Evolutionary conservation across 805 yeast species (phyloP).

Genomic region (Sporopachydermia lactativora): DNA sequence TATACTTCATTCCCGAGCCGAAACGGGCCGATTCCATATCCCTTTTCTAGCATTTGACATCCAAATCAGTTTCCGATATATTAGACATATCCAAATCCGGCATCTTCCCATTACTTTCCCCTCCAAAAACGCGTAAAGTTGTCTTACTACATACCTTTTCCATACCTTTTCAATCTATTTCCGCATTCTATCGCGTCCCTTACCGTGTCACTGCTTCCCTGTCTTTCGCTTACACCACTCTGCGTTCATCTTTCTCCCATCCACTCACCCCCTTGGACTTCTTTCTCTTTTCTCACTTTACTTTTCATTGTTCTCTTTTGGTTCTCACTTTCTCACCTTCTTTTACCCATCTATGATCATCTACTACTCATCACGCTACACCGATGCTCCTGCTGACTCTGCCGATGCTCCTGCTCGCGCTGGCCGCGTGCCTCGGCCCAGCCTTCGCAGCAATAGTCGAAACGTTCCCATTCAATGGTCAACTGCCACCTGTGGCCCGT

Average conservation of each 20-base stretch:
- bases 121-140: too few species aligned
- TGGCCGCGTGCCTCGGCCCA: conserved; percentile 8
- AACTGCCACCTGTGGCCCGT: conserved; percentile 80
- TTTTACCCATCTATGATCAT: background rate
- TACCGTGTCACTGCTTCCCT: too few species aligned
- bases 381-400: background rate
- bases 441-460: conserved; percentile 33
- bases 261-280: background rate
- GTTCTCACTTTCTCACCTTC: background rate
- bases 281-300: background rate
- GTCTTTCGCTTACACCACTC: background rate
- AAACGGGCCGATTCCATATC: too few species aligned
- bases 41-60: too few species aligned
- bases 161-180: too few species aligned
- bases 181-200: too few species aligned
- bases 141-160: too few species aligned
- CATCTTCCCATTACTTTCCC: too few species aligned
- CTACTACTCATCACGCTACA: background rate
- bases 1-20: too few species aligned
- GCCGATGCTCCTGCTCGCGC: conserved; percentile 5
- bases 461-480: conserved; percentile 71
- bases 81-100: too few species aligned
- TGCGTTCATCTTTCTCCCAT: background rate
- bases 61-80: too few species aligned
- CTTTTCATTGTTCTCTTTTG: background rate